These are phyloP conservation scores for Lachancea sp. DNA, from an alignment of 805 yeast genomes.

Conservation along the genomic window DNA sequence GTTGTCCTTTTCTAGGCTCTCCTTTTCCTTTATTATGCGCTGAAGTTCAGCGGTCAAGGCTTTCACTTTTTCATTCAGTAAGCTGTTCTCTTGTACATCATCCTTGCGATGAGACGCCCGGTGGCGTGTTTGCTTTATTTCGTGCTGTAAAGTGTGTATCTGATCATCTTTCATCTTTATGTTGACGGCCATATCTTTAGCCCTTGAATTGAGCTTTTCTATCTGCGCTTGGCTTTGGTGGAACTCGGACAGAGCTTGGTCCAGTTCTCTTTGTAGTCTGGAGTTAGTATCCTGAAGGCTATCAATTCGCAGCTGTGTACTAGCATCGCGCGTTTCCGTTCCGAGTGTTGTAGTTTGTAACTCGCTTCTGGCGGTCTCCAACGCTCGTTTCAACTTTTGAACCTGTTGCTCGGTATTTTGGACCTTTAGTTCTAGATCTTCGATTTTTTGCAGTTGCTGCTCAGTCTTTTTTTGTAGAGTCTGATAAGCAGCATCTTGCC, in stretches of 20 bases:
- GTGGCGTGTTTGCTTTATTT: not conserved
- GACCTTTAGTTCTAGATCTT: not conserved
- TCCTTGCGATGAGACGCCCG: not conserved
- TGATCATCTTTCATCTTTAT: not conserved
- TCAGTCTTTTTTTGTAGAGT: not conserved
- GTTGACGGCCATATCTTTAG: not conserved
- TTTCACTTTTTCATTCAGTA: not conserved
- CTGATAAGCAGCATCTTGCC: not conserved
- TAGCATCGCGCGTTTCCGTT: not conserved
- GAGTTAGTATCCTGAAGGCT: slow-evolving; percentile 7
- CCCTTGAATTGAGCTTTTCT: slow-evolving; percentile 10
- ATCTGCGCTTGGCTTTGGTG: slow-evolving; percentile 11
- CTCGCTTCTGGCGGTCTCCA: not conserved
- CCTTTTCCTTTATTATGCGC: slow-evolving; percentile 7
- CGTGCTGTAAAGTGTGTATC: not conserved
- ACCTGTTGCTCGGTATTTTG: not conserved
- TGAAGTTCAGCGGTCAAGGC: slow-evolving; percentile 1
- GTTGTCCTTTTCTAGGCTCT: slow-evolving; percentile 9
- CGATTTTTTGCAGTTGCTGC: not conserved
- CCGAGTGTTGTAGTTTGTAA: not conserved
- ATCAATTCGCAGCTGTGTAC: not conserved
- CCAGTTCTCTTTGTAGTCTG: slow-evolving; percentile 3
- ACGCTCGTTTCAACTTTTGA: not conserved
- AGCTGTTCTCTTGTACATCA: not conserved
- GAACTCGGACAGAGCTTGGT: slow-evolving; percentile 3